phyloP scores from a whole-genome alignment of 2,329 filamentous ascomycete genomes.

The Drechslerella coelobrocha region DNA sequence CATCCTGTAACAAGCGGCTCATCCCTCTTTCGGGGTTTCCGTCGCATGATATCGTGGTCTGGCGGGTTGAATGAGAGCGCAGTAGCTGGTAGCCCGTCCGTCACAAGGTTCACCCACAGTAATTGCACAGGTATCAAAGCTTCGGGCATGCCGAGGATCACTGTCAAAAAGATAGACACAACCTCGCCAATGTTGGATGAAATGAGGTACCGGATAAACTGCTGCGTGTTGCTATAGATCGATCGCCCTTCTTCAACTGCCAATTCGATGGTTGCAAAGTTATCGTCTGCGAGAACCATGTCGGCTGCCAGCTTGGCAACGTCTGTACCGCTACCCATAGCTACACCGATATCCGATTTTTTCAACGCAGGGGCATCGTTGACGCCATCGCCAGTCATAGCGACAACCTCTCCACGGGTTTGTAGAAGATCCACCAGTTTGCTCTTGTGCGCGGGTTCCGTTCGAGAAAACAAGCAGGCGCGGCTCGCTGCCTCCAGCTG shows the following conservation, averaged over 20 bases:
- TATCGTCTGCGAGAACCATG: conserved; percentile 98
- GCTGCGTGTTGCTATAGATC: conserved; percentile 99
- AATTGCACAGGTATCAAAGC: conserved; percentile 96
- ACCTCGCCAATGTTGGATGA: conserved; percentile 99
- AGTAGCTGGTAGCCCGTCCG: conserved; percentile 93
- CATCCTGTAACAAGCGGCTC: conserved; percentile 91
- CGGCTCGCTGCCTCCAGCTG: conserved; percentile 82
- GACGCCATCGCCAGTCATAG: conserved; percentile 98
- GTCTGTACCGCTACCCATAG: conserved; percentile 97
- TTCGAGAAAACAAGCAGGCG: conserved; percentile 92
- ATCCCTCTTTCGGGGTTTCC: conserved; percentile 86
- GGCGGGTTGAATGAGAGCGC: conserved; percentile 97
- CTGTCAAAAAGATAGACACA: conserved; percentile 97
- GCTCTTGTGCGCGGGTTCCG: conserved; percentile 96
- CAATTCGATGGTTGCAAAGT: conserved; percentile 96
- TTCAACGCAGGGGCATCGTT: conserved; percentile 97
- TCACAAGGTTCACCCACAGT: conserved; percentile 98
- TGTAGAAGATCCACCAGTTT: conserved; percentile 96
- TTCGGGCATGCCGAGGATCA: conserved; percentile 95
- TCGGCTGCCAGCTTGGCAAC: conserved; percentile 95
- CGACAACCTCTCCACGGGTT: conserved; percentile 89
- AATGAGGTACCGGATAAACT: conserved; percentile 98
- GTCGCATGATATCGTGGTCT: conserved; percentile 98
- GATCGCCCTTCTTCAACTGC: conserved; percentile 96
- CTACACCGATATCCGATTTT: conserved; percentile 98